phyloP scores from a whole-genome alignment of 352 stramenopile species.

The Phytophthora palmivora region DNA sequence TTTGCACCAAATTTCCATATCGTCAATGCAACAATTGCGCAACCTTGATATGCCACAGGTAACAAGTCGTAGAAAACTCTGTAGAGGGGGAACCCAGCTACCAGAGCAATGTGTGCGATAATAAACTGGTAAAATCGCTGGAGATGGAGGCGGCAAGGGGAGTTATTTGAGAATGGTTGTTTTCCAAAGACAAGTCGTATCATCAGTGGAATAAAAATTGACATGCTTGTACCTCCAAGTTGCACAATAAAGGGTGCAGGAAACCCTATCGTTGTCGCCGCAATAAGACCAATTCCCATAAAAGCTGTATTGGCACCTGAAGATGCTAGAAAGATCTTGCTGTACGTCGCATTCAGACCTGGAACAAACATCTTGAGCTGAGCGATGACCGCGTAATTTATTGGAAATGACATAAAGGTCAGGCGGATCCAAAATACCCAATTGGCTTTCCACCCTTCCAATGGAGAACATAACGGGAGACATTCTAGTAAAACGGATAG shows the following conservation, averaged over 20 bases:
- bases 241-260: slow-evolving; percentile 22
- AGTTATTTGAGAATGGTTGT: slow-evolving; percentile 6
- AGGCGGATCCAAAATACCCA: slow-evolving; percentile 29
- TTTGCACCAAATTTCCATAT: slow-evolving; percentile 19
- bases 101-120: background rate
- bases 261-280: slow-evolving; percentile 7
- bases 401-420: background rate
- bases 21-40: slow-evolving; percentile 1
- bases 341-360: slow-evolving; percentile 13
- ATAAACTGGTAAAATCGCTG: background rate
- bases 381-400: slow-evolving; percentile 4
- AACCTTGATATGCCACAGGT: slow-evolving; percentile 1
- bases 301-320: slow-evolving; percentile 5
- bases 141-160: background rate
- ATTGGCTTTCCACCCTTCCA: slow-evolving; percentile 19
- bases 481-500: slow-evolving; percentile 14
- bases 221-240: slow-evolving; percentile 1
- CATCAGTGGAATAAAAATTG: slow-evolving; percentile 9
- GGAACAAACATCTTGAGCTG: slow-evolving; percentile 13
- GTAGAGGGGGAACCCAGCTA: background rate
- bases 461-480: slow-evolving; percentile 12
- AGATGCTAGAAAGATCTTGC: slow-evolving; percentile 9
- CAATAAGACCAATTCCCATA: slow-evolving; percentile 1
- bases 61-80: background rate
- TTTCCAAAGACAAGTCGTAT: slow-evolving; percentile 9